Conservation (phyloP, 2,329 filamentous ascomycete species). For the Ophiostoma perfectum region DNA sequence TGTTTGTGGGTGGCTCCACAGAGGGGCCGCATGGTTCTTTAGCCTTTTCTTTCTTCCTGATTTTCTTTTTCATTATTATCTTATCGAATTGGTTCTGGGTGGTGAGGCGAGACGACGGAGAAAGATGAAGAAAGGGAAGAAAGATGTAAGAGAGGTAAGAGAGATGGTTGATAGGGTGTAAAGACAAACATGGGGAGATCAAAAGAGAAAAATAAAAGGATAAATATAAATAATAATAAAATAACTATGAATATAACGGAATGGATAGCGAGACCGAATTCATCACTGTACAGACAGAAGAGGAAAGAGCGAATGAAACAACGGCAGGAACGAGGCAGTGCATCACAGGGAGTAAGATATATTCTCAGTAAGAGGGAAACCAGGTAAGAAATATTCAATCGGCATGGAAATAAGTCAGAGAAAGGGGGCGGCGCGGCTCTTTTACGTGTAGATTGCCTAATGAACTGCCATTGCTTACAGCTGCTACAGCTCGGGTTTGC, state of each 20-base stretch:
- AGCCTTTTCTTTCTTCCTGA: not conserved
- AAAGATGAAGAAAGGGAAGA: too few species aligned
- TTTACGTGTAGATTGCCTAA: not conserved
- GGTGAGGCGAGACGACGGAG: too few species aligned
- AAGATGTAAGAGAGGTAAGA: too few species aligned
- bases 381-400: too few species aligned
- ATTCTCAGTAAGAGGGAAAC: too few species aligned
- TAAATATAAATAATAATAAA: not conserved
- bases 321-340: slow-evolving; percentile 2
- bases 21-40: not conserved
- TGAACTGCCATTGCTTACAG: too few species aligned
- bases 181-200: not conserved
- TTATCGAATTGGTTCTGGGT: not conserved
- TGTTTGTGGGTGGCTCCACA: not conserved
- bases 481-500: too few species aligned
- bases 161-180: not conserved
- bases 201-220: not conserved
- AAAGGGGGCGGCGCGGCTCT: slow-evolving; percentile 6
- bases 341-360: not conserved
- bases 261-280: not conserved
- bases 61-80: not conserved
- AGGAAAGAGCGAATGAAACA: slow-evolving; percentile 7
- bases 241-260: not conserved
- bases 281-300: not conserved
- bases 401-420: not conserved